Base-by-base conservation (phyloP, 225 moss, liverwort and hornwort species). In the Sphagnum tenellum region DNA sequence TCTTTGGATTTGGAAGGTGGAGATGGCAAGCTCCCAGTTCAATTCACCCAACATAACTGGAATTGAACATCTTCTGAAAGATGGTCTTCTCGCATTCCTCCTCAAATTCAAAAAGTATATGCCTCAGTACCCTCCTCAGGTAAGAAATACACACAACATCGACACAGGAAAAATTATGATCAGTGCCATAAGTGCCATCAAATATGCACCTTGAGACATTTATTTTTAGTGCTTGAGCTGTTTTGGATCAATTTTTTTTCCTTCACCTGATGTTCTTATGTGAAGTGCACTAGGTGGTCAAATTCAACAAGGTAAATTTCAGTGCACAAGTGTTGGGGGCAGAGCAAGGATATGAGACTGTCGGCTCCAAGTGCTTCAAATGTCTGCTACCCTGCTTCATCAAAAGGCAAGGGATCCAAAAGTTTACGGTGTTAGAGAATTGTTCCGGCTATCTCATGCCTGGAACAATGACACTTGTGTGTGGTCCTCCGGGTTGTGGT, bases 381-480 rank as follows among this genome's bases (percentile, higher is more conserved):
- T 83, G 89, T 46, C 59, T 86, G n/a, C 74, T 79, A 56, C 89
- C 86, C 5, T 81, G 82, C 70, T 78, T 84, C 55, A 71, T 70
- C 55, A 60, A 77, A 13, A 82, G 79, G 69, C 69, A 80, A 75
- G 72, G 48, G 65, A 64, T 78, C 12, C 80, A 85, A 11, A 87
- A 80, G 66, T 91, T 95, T 63, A 61, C 83, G 3, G 76, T 95
- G 50, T 88, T 95, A 58, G 78, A 89, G 71, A 82, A 84, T 8
- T 95, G 89, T 64, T 86, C 89, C 52, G 91, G 94, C 72, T 95
- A 95, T 65, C 66, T 95, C 56, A 91, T 91, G 94, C 91, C 89
- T 64, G 89, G 94, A 72, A 88, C 94, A 57, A 63, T 95, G 68
- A 95, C 94, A 49, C 82, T 95, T 65, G 88, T 95, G 44, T 95